Evolutionary conservation across 2,329 filamentous ascomycete species (phyloP).

Genomic region (Cladosporium cucumerinum): DNA sequence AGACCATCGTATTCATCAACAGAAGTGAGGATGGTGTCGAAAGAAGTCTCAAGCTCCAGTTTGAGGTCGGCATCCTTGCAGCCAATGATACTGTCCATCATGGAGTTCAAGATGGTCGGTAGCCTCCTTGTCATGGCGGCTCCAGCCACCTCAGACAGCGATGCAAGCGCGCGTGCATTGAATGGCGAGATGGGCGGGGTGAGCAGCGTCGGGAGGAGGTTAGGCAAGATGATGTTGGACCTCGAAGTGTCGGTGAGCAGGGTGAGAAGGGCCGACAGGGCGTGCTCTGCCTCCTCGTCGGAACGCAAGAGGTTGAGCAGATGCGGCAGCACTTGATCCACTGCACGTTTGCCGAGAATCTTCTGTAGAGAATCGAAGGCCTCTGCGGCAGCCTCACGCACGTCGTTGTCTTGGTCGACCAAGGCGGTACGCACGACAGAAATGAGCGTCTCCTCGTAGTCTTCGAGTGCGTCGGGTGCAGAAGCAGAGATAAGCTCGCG

Average conservation of each 20-base stretch:
- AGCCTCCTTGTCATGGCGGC: slow-evolving; percentile 86
- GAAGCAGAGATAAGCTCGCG: slow-evolving; percentile 90
- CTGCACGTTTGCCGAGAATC: slow-evolving; percentile 86
- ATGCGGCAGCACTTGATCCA: slow-evolving; percentile 92
- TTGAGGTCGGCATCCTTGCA: slow-evolving; percentile 72
- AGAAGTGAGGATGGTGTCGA: slow-evolving; percentile 85
- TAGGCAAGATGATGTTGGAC: slow-evolving; percentile 94
- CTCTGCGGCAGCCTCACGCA: slow-evolving; percentile 92
- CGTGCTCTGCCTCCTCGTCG: slow-evolving; percentile 85
- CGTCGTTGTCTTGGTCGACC: slow-evolving; percentile 83
- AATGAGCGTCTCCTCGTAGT: slow-evolving; percentile 92
- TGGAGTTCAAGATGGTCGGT: slow-evolving; percentile 83
- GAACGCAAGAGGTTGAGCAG: slow-evolving; percentile 85
- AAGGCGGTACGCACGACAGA: slow-evolving; percentile 90
- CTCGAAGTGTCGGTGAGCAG: slow-evolving; percentile 89
- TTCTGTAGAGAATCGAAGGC: slow-evolving; percentile 95
- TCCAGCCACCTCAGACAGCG: slow-evolving; percentile 85
- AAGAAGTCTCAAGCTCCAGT: slow-evolving; percentile 71
- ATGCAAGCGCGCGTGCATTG: slow-evolving; percentile 91
- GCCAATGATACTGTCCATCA: slow-evolving; percentile 88
- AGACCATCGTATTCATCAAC: slow-evolving; percentile 96
- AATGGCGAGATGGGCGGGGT: slow-evolving; percentile 88
- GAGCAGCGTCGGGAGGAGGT: slow-evolving; percentile 89
- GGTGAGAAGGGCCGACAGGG: slow-evolving; percentile 85
- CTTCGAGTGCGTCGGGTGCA: slow-evolving; percentile 81